Conservation (phyloP, 768 basidiomycete species). For the Russula brevipes region DNA sequence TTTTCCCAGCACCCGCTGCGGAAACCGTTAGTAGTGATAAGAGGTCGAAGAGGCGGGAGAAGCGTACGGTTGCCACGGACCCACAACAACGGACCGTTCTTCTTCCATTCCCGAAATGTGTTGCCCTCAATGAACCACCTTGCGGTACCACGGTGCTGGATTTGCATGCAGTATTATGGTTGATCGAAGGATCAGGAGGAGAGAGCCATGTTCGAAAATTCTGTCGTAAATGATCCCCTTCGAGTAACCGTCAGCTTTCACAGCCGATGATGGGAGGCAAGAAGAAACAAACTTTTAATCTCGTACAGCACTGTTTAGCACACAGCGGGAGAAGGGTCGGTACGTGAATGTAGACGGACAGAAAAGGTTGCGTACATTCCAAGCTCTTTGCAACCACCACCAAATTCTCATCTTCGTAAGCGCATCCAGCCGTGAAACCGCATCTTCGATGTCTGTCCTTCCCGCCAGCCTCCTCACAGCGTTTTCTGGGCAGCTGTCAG, state of each 20-base stretch:
- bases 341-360: background rate
- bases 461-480: background rate
- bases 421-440: background rate
- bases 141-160: background rate
- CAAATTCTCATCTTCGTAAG: conserved; percentile 3
- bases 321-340: background rate
- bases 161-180: conserved; percentile 4
- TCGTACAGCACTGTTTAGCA: background rate
- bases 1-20: conserved; percentile 7
- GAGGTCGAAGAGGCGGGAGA: background rate
- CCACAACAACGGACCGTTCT: background rate
- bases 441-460: background rate
- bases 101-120: too few relatives aligned
- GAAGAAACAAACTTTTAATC: background rate
- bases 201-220: background rate
- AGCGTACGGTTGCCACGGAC: conserved; percentile 4
- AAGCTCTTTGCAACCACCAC: background rate
- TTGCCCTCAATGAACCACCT: too few relatives aligned
- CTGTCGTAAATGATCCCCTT: background rate
- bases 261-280: too few relatives aligned
- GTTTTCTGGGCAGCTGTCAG: background rate
- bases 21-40: background rate
- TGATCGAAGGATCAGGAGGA: conserved; percentile 2
- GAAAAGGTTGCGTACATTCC: background rate
- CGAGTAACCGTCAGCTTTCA: background rate